A percentile compares a stretch with the other conserved stretches of the same genome.
These are phyloP conservation scores for Tardiomyces depauwii DNA, from an alignment of 1,139 yeast genomes.

Conservation along the genomic window DNA sequence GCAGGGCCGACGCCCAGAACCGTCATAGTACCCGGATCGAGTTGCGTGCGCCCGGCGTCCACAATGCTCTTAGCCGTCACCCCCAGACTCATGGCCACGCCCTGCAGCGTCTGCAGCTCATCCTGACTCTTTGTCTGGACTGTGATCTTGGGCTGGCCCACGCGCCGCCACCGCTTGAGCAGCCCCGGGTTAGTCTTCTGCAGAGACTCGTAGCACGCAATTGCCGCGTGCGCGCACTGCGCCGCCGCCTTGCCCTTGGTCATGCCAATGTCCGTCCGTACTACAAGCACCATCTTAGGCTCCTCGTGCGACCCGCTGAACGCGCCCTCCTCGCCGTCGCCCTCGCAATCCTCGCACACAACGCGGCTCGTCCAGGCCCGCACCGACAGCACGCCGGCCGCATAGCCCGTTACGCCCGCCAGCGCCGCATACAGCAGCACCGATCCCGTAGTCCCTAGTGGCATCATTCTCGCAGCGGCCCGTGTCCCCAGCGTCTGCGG, in stretches of 20 bases:
- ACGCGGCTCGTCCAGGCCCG: not conserved
- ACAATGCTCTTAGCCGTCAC: slow-evolving; percentile 72
- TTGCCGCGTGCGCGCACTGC: slow-evolving; percentile 96
- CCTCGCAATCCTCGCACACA: slow-evolving; percentile 7
- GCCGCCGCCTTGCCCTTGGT: slow-evolving; percentile 95
- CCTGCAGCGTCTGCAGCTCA: slow-evolving; percentile 65
- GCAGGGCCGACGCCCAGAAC: slow-evolving; percentile 96
- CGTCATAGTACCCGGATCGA: slow-evolving; percentile 90
- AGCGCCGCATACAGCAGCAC: slow-evolving; percentile 3
- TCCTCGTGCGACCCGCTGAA: slow-evolving; percentile 27
- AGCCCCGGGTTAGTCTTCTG: slow-evolving; percentile 28
- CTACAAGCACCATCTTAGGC: slow-evolving; percentile 78
- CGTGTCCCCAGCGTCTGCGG: too few relatives aligned
- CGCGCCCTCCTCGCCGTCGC: slow-evolving; percentile 9
- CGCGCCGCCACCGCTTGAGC: slow-evolving; percentile 63
- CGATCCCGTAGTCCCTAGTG: not conserved
- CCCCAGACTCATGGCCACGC: slow-evolving; percentile 70
- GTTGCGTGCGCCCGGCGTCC: slow-evolving; percentile 96
- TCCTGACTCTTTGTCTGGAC: slow-evolving; percentile 64
- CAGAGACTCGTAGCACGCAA: slow-evolving; percentile 73
- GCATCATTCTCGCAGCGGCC: not conserved
- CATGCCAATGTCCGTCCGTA: slow-evolving; percentile 85
- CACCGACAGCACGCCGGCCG: slow-evolving; percentile 1
- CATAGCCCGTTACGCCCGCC: not conserved
- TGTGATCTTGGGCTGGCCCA: slow-evolving; percentile 94